Evolutionary conservation across 805 yeast species (phyloP).

Genomic region (Candida methanosorbosa): DNA sequence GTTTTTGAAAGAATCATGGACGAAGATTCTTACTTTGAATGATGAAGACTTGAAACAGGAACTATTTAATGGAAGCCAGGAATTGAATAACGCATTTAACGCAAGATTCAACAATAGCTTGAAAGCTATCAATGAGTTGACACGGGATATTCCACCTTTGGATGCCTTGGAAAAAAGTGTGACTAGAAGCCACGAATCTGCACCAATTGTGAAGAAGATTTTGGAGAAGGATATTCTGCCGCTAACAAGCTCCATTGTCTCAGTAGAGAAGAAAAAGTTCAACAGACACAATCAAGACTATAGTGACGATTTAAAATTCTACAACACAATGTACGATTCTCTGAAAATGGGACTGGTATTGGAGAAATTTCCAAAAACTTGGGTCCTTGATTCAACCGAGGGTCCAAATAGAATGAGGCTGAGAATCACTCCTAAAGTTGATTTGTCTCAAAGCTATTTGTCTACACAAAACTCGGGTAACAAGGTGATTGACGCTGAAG

Average conservation of each 20-base stretch:
- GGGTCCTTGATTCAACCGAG: slow-evolving; percentile 61
- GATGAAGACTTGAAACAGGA: too few species aligned
- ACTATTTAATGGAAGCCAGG: too few species aligned
- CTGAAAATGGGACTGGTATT: slow-evolving; percentile 29
- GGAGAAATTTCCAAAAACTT: slow-evolving; percentile 18
- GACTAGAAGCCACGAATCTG: too few species aligned
- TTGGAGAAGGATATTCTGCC: slow-evolving; percentile 22
- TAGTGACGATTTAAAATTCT: slow-evolving; percentile 47
- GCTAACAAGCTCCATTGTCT: slow-evolving; percentile 29
- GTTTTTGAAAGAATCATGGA: too few species aligned
- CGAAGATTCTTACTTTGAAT: too few species aligned
- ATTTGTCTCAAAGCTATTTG: background rate
- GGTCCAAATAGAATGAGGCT: slow-evolving; percentile 61
- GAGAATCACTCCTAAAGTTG: slow-evolving; percentile 17
- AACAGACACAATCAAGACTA: slow-evolving; percentile 56
- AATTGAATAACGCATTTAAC: too few species aligned
- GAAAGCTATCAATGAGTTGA: too few species aligned
- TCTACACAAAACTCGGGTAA: background rate
- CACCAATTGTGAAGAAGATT: background rate
- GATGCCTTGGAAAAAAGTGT: too few species aligned
- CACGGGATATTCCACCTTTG: too few species aligned
- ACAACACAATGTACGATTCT: slow-evolving; percentile 36
- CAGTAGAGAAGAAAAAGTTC: slow-evolving; percentile 38
- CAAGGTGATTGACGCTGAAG: background rate
- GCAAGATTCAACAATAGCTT: too few species aligned